Percentiles rank a stretch among this genome's conserved stretches.
These are phyloP conservation scores for Saccharomyces jurei DNA, from an alignment of 805 yeast genomes.

Conservation along the genomic window DNA sequence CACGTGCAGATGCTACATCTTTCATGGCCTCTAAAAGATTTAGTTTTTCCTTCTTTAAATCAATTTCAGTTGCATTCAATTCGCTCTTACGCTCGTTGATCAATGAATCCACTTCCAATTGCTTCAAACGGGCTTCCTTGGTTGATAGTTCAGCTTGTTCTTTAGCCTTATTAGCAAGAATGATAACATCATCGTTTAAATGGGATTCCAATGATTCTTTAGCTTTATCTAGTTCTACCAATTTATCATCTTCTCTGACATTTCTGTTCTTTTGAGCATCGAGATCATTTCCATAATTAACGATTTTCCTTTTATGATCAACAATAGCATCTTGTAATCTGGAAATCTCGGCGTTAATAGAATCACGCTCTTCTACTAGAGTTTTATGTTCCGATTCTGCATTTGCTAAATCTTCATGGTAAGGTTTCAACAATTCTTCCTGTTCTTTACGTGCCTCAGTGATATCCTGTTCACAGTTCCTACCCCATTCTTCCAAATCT, in stretches of 20 bases:
- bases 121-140: slow-evolving; percentile 32
- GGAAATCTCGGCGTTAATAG: slow-evolving; percentile 36
- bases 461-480: slow-evolving; percentile 24
- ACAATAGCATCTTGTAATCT: slow-evolving; percentile 31
- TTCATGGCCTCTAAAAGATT: slow-evolving; percentile 31
- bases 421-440: slow-evolving; percentile 34
- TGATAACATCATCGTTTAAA: slow-evolving; percentile 15
- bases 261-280: slow-evolving; percentile 23
- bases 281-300: slow-evolving; percentile 28
- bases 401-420: slow-evolving; percentile 35
- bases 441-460: slow-evolving; percentile 27
- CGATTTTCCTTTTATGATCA: slow-evolving; percentile 31
- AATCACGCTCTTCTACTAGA: slow-evolving; percentile 31
- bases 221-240: slow-evolving; percentile 26
- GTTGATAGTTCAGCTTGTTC: slow-evolving; percentile 31
- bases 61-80: slow-evolving; percentile 29
- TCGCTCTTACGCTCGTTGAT: slow-evolving; percentile 33
- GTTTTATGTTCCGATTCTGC: slow-evolving; percentile 32
- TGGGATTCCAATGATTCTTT: slow-evolving; percentile 24
- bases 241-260: slow-evolving; percentile 27
- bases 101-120: slow-evolving; percentile 32
- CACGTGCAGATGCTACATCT: slow-evolving; percentile 34
- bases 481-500: slow-evolving; percentile 19
- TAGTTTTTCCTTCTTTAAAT: slow-evolving; percentile 31
- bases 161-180: slow-evolving; percentile 29